phyloP scores from a whole-genome alignment of 75 land plant genomes.

The Picea sitchensis region DNA sequence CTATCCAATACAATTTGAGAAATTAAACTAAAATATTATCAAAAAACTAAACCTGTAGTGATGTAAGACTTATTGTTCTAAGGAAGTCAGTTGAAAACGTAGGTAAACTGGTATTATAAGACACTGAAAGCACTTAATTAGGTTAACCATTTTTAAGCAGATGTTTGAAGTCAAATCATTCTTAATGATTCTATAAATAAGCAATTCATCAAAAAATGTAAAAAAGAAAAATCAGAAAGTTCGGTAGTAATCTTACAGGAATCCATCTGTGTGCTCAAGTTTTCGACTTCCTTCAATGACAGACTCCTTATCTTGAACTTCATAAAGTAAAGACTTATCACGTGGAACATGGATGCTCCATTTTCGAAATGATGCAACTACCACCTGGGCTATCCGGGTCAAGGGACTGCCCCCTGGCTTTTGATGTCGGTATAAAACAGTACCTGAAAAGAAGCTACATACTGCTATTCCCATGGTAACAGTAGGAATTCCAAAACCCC shows the following conservation, averaged over 20 bases:
- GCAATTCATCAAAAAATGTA: not conserved
- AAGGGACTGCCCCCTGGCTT: constrained; percentile 86
- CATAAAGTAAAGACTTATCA: constrained; percentile 49
- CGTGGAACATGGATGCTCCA: constrained; percentile 36
- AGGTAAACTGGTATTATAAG: too few relatives aligned
- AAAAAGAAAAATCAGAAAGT: not conserved
- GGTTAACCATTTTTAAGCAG: too few relatives aligned
- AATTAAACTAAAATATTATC: too few relatives aligned
- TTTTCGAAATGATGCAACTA: constrained; percentile 67
- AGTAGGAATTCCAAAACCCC: constrained; percentile 82
- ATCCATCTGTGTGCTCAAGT: constrained; percentile 63
- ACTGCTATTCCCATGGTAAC: constrained; percentile 67
- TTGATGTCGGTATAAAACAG: constrained; percentile 61
- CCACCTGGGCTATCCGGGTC: constrained; percentile 71
- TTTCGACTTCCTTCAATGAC: constrained; percentile 81
- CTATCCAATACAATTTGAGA: too few relatives aligned
- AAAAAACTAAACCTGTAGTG: too few relatives aligned
- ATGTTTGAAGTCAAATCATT: too few relatives aligned
- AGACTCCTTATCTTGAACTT: constrained; percentile 44
- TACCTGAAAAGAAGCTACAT: constrained; percentile 59
- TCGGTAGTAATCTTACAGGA: constrained; percentile 31
- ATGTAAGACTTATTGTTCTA: too few relatives aligned
- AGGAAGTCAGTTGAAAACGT: too few relatives aligned
- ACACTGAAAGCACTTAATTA: too few relatives aligned
- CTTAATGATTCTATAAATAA: not conserved